A percentile compares a stretch with the other conserved stretches of the same genome.
Evolutionary conservation across 2,329 filamentous ascomycete species (phyloP).

Genomic region (Colletotrichum sp.): DNA sequence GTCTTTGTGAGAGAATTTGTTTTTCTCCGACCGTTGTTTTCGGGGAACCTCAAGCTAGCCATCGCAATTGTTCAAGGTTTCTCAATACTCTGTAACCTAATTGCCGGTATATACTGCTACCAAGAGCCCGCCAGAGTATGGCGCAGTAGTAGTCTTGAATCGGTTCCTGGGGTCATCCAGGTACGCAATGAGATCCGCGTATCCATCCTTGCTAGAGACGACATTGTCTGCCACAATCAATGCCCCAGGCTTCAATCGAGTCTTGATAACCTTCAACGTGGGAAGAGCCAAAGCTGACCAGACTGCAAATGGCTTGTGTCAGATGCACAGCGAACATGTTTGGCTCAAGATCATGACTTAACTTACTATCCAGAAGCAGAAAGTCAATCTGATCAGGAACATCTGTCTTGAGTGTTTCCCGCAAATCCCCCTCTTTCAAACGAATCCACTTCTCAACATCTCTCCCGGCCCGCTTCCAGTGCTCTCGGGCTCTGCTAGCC

Average conservation of each 20-base stretch:
- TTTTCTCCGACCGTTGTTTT: too few species aligned
- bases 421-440: slow-evolving; percentile 61
- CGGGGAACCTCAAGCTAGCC: background rate
- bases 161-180: slow-evolving; percentile 50
- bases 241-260: slow-evolving; percentile 49
- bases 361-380: slow-evolving; percentile 66
- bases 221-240: slow-evolving; percentile 57
- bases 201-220: slow-evolving; percentile 39
- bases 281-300: slow-evolving; percentile 62
- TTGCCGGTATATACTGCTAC: slow-evolving; percentile 27
- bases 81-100: background rate
- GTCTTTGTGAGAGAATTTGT: background rate
- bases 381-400: slow-evolving; percentile 58
- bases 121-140: slow-evolving; percentile 35
- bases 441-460: slow-evolving; percentile 57
- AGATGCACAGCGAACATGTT: background rate
- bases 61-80: background rate
- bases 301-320: slow-evolving; percentile 39
- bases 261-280: slow-evolving; percentile 50
- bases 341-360: background rate
- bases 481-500: slow-evolving; percentile 51
- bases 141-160: slow-evolving; percentile 46
- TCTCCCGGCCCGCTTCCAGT: slow-evolving; percentile 59
- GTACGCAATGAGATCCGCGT: slow-evolving; percentile 52
- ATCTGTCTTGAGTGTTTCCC: slow-evolving; percentile 53